A percentile compares a stretch with the other conserved stretches of the same genome.
These are phyloP conservation scores for Apiospora hydei DNA, from an alignment of 2,329 filamentous ascomycete genomes.

Conservation along the genomic window DNA sequence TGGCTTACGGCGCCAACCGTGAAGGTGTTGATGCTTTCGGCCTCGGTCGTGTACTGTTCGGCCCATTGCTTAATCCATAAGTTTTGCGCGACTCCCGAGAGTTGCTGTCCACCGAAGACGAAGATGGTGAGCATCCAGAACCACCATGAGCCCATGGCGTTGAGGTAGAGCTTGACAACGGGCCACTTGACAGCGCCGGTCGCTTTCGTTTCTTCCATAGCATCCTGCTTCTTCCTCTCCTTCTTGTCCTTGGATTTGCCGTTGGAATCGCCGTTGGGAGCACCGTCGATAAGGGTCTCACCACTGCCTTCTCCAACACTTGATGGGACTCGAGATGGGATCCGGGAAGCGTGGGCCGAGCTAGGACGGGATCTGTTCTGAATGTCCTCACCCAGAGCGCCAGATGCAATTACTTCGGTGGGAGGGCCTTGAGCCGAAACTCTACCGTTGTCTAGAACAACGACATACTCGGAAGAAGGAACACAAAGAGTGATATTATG, in stretches of 20 bases:
- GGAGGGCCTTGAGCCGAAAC: slow-evolving; percentile 79
- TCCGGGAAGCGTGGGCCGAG: slow-evolving; percentile 74
- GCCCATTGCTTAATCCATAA: slow-evolving; percentile 97
- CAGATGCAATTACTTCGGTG: slow-evolving; percentile 81
- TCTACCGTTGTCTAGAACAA: slow-evolving; percentile 87
- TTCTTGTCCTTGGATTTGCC: slow-evolving; percentile 55
- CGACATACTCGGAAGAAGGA: slow-evolving; percentile 79
- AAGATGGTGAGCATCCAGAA: slow-evolving; percentile 83
- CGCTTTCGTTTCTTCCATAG: slow-evolving; percentile 79
- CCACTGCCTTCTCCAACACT: slow-evolving; percentile 71
- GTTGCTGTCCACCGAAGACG: slow-evolving; percentile 83
- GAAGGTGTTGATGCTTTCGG: slow-evolving; percentile 47
- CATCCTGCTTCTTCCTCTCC: slow-evolving; percentile 58
- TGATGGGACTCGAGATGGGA: slow-evolving; percentile 80
- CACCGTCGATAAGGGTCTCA: slow-evolving; percentile 63
- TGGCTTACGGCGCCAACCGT: slow-evolving; percentile 47
- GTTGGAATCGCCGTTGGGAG: slow-evolving; percentile 53
- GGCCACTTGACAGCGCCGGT: slow-evolving; percentile 86
- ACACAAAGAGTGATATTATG: slow-evolving; percentile 93
- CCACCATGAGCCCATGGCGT: slow-evolving; percentile 94
- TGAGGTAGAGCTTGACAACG: slow-evolving; percentile 85
- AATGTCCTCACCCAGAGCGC: slow-evolving; percentile 86
- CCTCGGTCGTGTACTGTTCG: slow-evolving; percentile 74
- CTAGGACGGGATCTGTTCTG: slow-evolving; percentile 72
- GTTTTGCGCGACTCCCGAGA: slow-evolving; percentile 86